Percentiles rank a stretch among this genome's conserved stretches.
These are phyloP conservation scores for Candida freyschussii DNA, from an alignment of 1,139 yeast genomes.

Conservation along the genomic window DNA sequence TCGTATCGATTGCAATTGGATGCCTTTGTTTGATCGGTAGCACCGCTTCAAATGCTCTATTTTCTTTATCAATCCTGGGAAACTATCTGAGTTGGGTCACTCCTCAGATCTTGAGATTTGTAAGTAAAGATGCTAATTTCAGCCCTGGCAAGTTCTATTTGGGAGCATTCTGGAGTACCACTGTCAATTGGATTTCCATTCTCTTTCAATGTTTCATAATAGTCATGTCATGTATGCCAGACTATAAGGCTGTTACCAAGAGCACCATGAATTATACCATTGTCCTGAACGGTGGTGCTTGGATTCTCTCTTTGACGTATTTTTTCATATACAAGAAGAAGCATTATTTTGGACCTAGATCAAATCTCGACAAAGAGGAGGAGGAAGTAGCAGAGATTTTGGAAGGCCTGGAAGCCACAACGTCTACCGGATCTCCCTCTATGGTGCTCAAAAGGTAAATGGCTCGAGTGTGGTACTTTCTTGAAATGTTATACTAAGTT, in stretches of 20 bases:
- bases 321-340: conserved; percentile 44
- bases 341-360: conserved; percentile 39
- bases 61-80: conserved; percentile 50
- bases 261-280: conserved; percentile 54
- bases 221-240: conserved; percentile 43
- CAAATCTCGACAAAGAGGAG: conserved; percentile 29
- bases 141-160: conserved; percentile 65
- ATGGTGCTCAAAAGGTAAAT: too few species aligned
- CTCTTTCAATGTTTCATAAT: conserved; percentile 36
- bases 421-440: background rate
- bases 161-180: conserved; percentile 43
- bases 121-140: conserved; percentile 41
- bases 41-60: conserved; percentile 53
- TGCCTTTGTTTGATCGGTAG: conserved; percentile 49
- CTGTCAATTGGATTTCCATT: conserved; percentile 36
- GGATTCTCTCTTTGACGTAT: conserved; percentile 40
- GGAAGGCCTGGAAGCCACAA: conserved; percentile 1
- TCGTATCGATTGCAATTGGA: conserved; percentile 44
- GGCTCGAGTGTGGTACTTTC: too few species aligned
- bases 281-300: conserved; percentile 47
- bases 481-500: too few species aligned
- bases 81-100: conserved; percentile 52
- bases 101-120: conserved; percentile 44
- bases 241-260: conserved; percentile 31
- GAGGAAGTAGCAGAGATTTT: conserved; percentile 2